A percentile compares a stretch with the other conserved stretches of the same genome.
Evolutionary conservation across 2,329 filamentous ascomycete species (phyloP).

Genomic region (Monilinia fructigena): DNA sequence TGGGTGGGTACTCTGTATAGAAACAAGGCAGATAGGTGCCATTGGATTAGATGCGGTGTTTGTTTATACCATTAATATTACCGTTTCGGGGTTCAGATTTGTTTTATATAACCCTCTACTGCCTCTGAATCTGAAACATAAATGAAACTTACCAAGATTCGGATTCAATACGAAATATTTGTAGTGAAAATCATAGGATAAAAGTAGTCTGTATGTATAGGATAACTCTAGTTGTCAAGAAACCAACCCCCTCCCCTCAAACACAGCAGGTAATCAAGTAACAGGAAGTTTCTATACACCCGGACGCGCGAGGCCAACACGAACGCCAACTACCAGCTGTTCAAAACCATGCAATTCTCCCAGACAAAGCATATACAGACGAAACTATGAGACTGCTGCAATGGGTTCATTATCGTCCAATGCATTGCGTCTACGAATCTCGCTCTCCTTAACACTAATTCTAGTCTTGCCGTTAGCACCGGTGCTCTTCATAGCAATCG

Average conservation of each 20-base stretch:
- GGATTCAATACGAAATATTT: not conserved
- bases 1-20: not conserved
- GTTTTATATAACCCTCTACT: not conserved
- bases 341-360: not conserved
- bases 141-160: not conserved
- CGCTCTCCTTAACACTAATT: constrained; percentile 37
- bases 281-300: not conserved
- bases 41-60: not conserved
- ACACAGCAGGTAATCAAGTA: not conserved
- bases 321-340: not conserved
- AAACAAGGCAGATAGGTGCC: not conserved
- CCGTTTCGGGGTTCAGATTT: not conserved
- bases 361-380: constrained; percentile 3
- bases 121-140: not conserved
- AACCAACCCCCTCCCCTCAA: not conserved
- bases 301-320: not conserved
- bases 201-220: constrained; percentile 3
- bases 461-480: constrained; percentile 36
- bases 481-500: constrained; percentile 34
- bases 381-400: constrained; percentile 16
- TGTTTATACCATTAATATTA: constrained; percentile 5
- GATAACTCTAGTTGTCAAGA: constrained; percentile 7
- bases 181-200: not conserved
- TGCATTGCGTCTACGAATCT: constrained; percentile 38
- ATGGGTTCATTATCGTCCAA: constrained; percentile 19